Percentiles rank a stretch among this genome's conserved stretches.
Evolutionary conservation across 2,329 filamentous ascomycete genomes (phyloP).

Genomic region (Aspergillus pseudoglaucus): DNA sequence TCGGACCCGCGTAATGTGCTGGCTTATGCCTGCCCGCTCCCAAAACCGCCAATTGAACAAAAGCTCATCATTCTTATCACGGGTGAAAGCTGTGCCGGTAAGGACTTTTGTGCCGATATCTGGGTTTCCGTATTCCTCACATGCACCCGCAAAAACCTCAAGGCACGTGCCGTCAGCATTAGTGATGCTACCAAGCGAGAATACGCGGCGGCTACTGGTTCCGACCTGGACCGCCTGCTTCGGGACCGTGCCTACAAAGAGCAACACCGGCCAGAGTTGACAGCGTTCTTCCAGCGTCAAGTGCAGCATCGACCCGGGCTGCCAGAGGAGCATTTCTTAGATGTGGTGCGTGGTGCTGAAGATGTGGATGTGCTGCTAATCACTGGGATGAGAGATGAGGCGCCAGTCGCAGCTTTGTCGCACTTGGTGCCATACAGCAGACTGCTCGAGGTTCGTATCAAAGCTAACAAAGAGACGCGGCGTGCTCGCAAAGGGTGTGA

Average conservation of each 20-base stretch:
- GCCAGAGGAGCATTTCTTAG: conserved; percentile 47
- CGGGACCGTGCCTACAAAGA: conserved; percentile 56
- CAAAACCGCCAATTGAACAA: conserved; percentile 25
- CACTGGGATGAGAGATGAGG: conserved; percentile 57
- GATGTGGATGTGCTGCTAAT: conserved; percentile 53
- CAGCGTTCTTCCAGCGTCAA: conserved; percentile 46
- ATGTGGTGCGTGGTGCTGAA: conserved; percentile 35
- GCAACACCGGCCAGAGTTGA: conserved; percentile 49
- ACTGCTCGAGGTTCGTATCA: conserved; percentile 50
- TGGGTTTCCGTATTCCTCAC: conserved; percentile 43
- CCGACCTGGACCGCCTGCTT: conserved; percentile 45
- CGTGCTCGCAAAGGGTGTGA: conserved; percentile 6
- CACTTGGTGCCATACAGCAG: conserved; percentile 48
- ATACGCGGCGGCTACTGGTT: conserved; percentile 47
- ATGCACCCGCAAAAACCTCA: conserved; percentile 21
- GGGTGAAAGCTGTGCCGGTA: conserved; percentile 47
- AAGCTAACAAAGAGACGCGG: conserved; percentile 35
- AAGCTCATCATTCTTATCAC: conserved; percentile 54
- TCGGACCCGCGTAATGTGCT: conserved; percentile 49
- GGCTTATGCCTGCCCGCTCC: conserved; percentile 51
- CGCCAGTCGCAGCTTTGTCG: conserved; percentile 50
- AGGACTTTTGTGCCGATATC: conserved; percentile 53
- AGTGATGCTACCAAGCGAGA: conserved; percentile 53
- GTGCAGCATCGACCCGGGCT: conserved; percentile 40
- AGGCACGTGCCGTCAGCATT: conserved; percentile 46